Evolutionary conservation across 148 eudicot genomes (phyloP).

Genomic region (Chenopodium quinoa): DNA sequence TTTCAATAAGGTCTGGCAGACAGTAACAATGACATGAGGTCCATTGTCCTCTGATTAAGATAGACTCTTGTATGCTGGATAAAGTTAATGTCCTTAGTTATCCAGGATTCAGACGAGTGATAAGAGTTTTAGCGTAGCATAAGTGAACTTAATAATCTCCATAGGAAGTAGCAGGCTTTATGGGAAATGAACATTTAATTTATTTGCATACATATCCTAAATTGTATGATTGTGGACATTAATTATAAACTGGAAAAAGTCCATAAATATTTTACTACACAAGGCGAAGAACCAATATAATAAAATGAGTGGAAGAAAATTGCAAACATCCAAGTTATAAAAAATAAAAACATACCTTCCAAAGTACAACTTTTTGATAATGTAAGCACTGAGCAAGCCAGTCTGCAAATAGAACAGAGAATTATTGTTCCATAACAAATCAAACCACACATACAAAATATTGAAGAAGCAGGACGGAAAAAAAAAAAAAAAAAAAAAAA

Average conservation of each 20-base stretch:
- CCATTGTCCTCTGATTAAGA: not conserved
- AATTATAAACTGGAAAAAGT: not conserved
- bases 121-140: not conserved
- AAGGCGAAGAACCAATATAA: not conserved
- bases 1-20: not conserved
- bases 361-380: conserved; percentile 61
- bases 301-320: not conserved
- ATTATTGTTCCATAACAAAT: not conserved
- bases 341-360: conserved; percentile 52
- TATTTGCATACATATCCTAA: not conserved
- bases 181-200: not conserved
- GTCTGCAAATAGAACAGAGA: conserved; percentile 46
- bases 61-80: not conserved
- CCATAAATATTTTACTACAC: not conserved
- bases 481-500: not conserved
- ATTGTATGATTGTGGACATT: not conserved
- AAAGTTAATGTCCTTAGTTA: not conserved
- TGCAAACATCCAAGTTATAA: not conserved
- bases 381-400: conserved; percentile 70
- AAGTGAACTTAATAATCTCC: not conserved
- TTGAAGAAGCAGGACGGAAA: not conserved
- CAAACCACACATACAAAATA: not conserved
- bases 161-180: not conserved
- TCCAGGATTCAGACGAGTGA: not conserved
- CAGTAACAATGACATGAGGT: not conserved